phyloP scores from a whole-genome alignment of 2,329 filamentous ascomycete species.

The Scedosporium minutisporum region DNA sequence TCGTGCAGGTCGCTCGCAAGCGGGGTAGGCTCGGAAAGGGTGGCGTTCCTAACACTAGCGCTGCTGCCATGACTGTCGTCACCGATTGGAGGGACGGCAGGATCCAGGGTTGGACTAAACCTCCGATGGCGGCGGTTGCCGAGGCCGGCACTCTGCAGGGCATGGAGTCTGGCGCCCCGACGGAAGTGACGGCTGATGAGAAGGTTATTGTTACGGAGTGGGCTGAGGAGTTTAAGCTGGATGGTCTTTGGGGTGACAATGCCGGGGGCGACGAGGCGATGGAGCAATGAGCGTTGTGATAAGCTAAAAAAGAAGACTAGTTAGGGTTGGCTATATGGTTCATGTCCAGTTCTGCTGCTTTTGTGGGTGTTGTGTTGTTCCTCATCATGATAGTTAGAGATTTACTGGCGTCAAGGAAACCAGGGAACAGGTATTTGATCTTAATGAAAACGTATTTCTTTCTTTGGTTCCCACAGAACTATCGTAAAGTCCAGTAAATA shows the following conservation, averaged over 20 bases:
- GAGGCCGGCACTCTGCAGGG: constrained; percentile 23
- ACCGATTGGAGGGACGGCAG: constrained; percentile 95
- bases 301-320: background rate
- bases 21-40: constrained; percentile 80
- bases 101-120: constrained; percentile 84
- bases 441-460: background rate
- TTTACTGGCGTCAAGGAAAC: background rate
- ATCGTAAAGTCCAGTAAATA: background rate
- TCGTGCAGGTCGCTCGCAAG: constrained; percentile 91
- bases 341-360: background rate
- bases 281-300: constrained; percentile 30
- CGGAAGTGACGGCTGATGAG: constrained; percentile 46
- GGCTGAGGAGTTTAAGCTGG: constrained; percentile 91
- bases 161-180: constrained; percentile 31
- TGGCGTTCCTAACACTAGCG: constrained; percentile 78
- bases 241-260: constrained; percentile 76
- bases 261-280: constrained; percentile 34
- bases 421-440: background rate
- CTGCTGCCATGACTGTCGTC: constrained; percentile 85
- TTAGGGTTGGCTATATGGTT: background rate
- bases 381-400: background rate
- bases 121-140: constrained; percentile 57
- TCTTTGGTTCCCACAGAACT: background rate
- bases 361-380: background rate
- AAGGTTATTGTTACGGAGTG: constrained; percentile 87